Base-by-base conservation (phyloP, 2,329 filamentous ascomycete genomes). In the Corniculantispora saksenae region DNA sequence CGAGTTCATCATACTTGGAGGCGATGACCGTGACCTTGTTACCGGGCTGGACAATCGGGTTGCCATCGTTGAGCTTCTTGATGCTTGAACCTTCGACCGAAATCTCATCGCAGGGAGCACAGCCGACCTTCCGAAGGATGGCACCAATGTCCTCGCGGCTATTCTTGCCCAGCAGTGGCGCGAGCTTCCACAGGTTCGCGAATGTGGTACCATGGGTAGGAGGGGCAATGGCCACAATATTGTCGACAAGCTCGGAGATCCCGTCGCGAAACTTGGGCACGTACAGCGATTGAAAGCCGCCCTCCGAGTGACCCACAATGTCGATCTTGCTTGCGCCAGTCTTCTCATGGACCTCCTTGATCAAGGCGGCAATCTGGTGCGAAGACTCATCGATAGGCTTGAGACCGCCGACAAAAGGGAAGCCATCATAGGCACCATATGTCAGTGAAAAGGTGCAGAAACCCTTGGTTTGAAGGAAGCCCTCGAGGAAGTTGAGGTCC, bases 181-280 rank as follows among this genome's bases (percentile, higher is more conserved):
- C 66, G 2, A 70, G 57, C 13, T 57, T 68, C 48, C 51, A 66
- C 17, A 71, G 58, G 21, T 63, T 61, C 9, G 63, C 66, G 50
- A 71, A 60, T n/a, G 58, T 63, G 43, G 70, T 72, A 32, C 71
- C 71, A 51, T 72, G 70, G 3, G 69, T 70, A 12, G 70, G 66
- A 27, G 64, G 64, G 23, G 64, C 64, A 29, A 66, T 62, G 50
- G 70, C 69, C 21, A 71, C 65, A 38, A 70, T 63, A n/a, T 61
- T 50, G 23, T 69, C 68, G 25, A 70, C 62, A 43, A 67, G 47
- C 15, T 47, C 38, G 1, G 66, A 38, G 19, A 70, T 56, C 32
- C 65, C 66, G 2, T 45, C 25, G 27, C 60, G 50, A 56, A 70
- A 67, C 53, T 70, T 70, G 51, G 70, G 54, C 21, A 59, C 65